Conservation (phyloP, 2,329 filamentous ascomycete species). For the Aspergillus ochraceoroseus region DNA sequence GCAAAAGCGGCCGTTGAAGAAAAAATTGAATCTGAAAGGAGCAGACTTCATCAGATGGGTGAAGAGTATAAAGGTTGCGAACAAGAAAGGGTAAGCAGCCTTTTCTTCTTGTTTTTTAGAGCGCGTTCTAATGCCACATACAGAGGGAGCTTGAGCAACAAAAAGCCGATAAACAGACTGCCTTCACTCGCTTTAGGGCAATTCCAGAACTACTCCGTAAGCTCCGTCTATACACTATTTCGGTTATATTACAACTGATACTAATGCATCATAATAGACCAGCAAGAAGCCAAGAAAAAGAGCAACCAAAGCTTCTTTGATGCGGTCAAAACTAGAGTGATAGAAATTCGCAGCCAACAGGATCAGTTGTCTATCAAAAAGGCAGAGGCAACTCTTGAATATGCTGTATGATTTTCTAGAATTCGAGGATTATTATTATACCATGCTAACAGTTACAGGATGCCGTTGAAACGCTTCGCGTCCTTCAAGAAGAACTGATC, state of each 20-base stretch:
- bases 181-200: slow-evolving; percentile 59
- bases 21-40: slow-evolving; percentile 30
- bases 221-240: too few relatives aligned
- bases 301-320: slow-evolving; percentile 39
- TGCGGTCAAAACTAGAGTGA: slow-evolving; percentile 47
- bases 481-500: slow-evolving; percentile 59
- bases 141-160: slow-evolving; percentile 46
- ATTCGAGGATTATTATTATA: not conserved
- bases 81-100: slow-evolving; percentile 43
- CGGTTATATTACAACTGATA: too few relatives aligned
- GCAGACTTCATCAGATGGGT: slow-evolving; percentile 21
- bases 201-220: slow-evolving; percentile 68
- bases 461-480: slow-evolving; percentile 58
- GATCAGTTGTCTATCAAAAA: slow-evolving; percentile 56
- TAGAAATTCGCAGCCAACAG: slow-evolving; percentile 50
- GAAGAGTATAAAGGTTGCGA: slow-evolving; percentile 24
- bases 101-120: not conserved
- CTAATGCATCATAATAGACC: slow-evolving; percentile 38
- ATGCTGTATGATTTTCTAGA: slow-evolving; percentile 45
- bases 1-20: slow-evolving; percentile 37
- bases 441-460: slow-evolving; percentile 38
- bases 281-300: slow-evolving; percentile 46
- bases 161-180: slow-evolving; percentile 64
- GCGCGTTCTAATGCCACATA: not conserved
- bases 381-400: slow-evolving; percentile 52